Evolutionary conservation across 495 filamentous ascomycete species (phyloP), one percentile per base, ranked within the genome.

Genomic region (Patellaria atrata): DNA sequence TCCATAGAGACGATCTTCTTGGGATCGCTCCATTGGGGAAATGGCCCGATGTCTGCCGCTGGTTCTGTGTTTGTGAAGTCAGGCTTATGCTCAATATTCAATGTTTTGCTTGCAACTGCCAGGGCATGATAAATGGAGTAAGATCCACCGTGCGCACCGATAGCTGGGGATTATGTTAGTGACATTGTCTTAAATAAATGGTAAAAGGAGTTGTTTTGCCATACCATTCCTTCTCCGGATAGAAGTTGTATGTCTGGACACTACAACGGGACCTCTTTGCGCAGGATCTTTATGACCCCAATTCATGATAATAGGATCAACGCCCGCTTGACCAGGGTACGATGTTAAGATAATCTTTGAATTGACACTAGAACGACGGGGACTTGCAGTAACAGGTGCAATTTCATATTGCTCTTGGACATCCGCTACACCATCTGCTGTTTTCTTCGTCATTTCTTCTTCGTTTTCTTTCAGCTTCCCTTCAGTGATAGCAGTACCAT

Each of bases 1-100:
- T 97, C 89, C 82, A 97, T 92, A 18, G 89, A 80, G 16, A 97
- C 89, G 40, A 97, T 94, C 64, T 93, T 94, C 50, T 81, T 87
- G 52, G 74, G 71, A 54, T 94, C 83, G 15, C 64, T 67, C 89
- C 89, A 97, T 54, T 86, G 73, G 13, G 81, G 71, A 52, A 93
- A 92, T 22, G 78, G 82, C 0, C 84, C 82, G 52, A 96, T 80
- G 35, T 77, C 71, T 33, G 73, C 84, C 3, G 84, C 86, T 8
- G 89, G 89, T 50, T 94, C 79, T 10, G 80, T 91, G 61, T 96
- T 94, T 41, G 81, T 87, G 57, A 92, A 86, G 54, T 94, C 85
- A 10, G 89, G 83, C 58, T 71, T 79, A 60, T 94, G 86, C 44
- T 94, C 72, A 13, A 70, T 61, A 33, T 78, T 71, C 32, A 97